Evolutionary conservation across 768 basidiomycete species (phyloP).

Genomic region (Boletus vinaceobasis): DNA sequence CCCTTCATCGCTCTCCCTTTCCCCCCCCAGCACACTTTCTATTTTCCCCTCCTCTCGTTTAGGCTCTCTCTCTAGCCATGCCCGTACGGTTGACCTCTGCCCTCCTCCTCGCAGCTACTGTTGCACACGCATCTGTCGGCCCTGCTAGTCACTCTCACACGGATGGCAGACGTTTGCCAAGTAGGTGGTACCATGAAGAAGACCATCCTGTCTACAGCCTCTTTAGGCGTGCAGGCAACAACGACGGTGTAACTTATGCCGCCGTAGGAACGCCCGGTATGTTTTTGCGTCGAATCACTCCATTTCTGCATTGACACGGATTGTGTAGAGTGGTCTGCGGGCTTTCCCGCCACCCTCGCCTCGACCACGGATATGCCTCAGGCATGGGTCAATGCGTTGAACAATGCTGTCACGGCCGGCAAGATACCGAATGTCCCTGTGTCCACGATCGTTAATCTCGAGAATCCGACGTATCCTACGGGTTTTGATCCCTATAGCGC

Average conservation of each 20-base stretch:
- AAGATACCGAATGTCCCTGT: conserved; percentile 68
- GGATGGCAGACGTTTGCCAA: conserved; percentile 23
- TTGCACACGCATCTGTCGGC: conserved; percentile 19
- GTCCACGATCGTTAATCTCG: conserved; percentile 36
- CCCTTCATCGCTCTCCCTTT: conserved; percentile 7
- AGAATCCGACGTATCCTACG: conserved; percentile 37
- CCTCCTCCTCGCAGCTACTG: conserved; percentile 25
- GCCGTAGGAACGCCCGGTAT: conserved; percentile 59
- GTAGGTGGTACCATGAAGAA: conserved; percentile 57
- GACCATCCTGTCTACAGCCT: conserved; percentile 60
- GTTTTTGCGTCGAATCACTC: conserved; percentile 9
- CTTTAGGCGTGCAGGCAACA: conserved; percentile 49
- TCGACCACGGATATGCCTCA: conserved; percentile 53
- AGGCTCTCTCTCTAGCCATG: conserved; percentile 33
- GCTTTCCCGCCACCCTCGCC: conserved; percentile 55
- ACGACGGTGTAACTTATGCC: conserved; percentile 50
- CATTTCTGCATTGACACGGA: background rate
- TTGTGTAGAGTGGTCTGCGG: conserved; percentile 55
- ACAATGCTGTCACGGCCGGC: conserved; percentile 61
- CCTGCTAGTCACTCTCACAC: conserved; percentile 18
- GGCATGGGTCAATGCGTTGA: conserved; percentile 70
- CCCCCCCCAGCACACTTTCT: conserved; percentile 15
- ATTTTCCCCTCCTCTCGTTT: conserved; percentile 36
- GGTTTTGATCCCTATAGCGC: conserved; percentile 42
- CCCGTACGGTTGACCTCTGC: conserved; percentile 19